Evolutionary conservation across 2,329 filamentous ascomycete species (phyloP).

Genomic region (Lachnellula occidentalis): DNA sequence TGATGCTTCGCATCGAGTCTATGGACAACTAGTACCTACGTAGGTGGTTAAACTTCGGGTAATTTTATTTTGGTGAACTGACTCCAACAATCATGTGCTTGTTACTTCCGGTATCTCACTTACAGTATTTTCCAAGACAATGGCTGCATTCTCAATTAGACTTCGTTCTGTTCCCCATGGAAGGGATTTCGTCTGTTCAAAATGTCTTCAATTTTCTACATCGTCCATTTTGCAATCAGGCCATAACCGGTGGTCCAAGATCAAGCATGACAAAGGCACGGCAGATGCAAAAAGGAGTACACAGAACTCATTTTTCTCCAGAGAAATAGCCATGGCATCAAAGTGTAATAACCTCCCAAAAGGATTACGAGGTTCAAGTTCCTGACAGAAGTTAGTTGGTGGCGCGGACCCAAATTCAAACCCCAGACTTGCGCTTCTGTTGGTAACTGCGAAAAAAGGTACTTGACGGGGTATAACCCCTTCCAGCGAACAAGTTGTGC

Average conservation of each 20-base stretch:
- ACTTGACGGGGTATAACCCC: slow-evolving; percentile 28
- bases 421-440: slow-evolving; percentile 65
- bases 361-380: slow-evolving; percentile 13
- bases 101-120: too few species aligned
- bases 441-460: slow-evolving; percentile 75
- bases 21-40: neutral
- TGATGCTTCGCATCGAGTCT: neutral
- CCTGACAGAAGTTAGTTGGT: slow-evolving; percentile 49
- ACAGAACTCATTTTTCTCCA: slow-evolving; percentile 61
- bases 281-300: slow-evolving; percentile 75
- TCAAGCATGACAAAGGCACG: slow-evolving; percentile 88
- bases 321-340: slow-evolving; percentile 68
- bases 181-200: slow-evolving; percentile 18
- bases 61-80: neutral
- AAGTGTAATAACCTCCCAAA: slow-evolving; percentile 50
- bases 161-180: slow-evolving; percentile 14
- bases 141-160: slow-evolving; percentile 27
- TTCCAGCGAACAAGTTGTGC: slow-evolving; percentile 4
- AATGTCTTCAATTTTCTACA: slow-evolving; percentile 37
- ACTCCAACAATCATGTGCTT: too few species aligned
- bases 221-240: slow-evolving; percentile 50
- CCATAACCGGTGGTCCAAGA: slow-evolving; percentile 94
- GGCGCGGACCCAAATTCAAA: slow-evolving; percentile 71
- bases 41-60: neutral
- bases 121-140: slow-evolving; percentile 6